Conservation (phyloP, 169 alveolate species). For the Plasmodium falciparum region DNA sequence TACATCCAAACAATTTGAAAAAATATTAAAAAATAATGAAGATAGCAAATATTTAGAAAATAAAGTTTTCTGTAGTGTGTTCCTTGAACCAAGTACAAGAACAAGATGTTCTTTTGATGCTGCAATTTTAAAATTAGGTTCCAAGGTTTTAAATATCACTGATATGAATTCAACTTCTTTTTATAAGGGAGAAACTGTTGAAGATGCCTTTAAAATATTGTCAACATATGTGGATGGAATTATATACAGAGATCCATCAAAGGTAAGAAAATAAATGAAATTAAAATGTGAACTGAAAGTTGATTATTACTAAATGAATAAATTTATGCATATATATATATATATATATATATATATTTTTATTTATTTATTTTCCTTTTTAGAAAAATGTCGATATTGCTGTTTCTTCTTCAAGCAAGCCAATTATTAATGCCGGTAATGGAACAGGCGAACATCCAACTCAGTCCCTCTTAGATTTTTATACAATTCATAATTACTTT, state of each 20-base stretch:
- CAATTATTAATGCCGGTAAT: slow-evolving; percentile 89
- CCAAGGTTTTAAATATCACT: slow-evolving; percentile 80
- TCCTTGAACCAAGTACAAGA: slow-evolving; percentile 89
- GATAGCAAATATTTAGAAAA: slow-evolving; percentile 50
- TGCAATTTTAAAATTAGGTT: slow-evolving; percentile 88
- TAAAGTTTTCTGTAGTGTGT: slow-evolving; percentile 77
- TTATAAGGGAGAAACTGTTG: slow-evolving; percentile 88
- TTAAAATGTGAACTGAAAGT: background rate
- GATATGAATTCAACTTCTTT: slow-evolving; percentile 81
- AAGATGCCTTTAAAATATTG: slow-evolving; percentile 84
- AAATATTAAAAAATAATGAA: slow-evolving; percentile 53
- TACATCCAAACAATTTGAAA: slow-evolving; percentile 57
- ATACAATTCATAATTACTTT: slow-evolving; percentile 84
- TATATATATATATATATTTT: background rate
- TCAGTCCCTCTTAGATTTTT: slow-evolving; percentile 88
- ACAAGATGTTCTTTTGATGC: slow-evolving; percentile 91
- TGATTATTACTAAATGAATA: background rate
- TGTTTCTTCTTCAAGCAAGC: slow-evolving; percentile 74
- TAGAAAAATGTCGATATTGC: slow-evolving; percentile 75
- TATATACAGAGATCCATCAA: slow-evolving; percentile 78
- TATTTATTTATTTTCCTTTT: background rate
- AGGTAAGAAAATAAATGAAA: slow-evolving; percentile 22
- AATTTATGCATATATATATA: background rate
- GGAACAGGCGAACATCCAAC: slow-evolving; percentile 92
- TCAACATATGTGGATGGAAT: slow-evolving; percentile 86